Evolutionary conservation across 2,329 filamentous ascomycete genomes (phyloP), one percentile per base, ranked within the genome.

Genomic region (Leptoxyphium fumago): DNA sequence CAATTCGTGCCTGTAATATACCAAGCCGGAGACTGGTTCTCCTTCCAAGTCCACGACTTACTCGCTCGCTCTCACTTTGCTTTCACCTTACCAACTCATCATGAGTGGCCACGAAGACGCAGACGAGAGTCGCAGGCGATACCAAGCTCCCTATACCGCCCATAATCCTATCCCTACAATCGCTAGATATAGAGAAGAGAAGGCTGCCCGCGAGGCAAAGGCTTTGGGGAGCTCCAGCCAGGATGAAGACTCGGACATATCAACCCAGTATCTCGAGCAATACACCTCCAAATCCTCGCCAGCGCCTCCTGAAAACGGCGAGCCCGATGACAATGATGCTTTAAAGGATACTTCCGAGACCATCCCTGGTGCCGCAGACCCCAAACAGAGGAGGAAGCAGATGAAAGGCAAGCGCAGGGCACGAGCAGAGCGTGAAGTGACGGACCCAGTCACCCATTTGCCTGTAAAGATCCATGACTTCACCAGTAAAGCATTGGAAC

Each of bases 391-490:
- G 46, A 59, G 70, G 34, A 72, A 73, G 55, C 51, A 58, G 10
- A 66, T 72, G 64, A 70, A 72, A 54, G 66, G 71, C 46, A 62
- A 61, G 46, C 64, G 59, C 39, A 62, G 66, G 28, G 66, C 71
- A 45, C 62, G 66, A 28, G 66, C 69, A 21, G 68, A 71, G 46
- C 65, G 72, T 46, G 70, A 81, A 55, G 80, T 84, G 40, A 84
- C 80, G 1, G 81, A 85, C 54, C 80, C 80, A 0, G 71, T 84
- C 34, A 85, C 81, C 1, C 81, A 84, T 60, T 66, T 84, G 2
- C 79, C 80, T 1, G 71, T 84, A 40, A 67, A 64, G 30, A 80
- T 84, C 30, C 77, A 82, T 55, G 81, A 84, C 55, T 78, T 78
- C 52, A 83, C 80, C 0, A 68, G 72, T 26, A 72, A 75, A 34